These are phyloP conservation scores for Penium margaritaceum DNA, from an alignment of 139 green algal genomes.

Conservation along the genomic window DNA sequence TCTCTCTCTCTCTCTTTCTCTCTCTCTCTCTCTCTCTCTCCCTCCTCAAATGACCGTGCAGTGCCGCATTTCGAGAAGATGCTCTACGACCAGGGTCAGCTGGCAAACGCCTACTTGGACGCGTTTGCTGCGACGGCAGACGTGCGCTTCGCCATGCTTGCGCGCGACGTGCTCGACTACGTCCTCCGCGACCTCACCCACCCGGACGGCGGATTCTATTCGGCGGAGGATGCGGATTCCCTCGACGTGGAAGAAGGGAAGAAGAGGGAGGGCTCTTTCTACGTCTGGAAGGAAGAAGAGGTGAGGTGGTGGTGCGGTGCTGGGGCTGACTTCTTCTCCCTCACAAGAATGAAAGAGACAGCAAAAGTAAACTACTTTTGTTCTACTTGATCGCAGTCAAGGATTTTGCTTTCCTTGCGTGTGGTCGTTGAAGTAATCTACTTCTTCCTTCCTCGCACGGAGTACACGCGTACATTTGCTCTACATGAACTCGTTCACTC, in stretches of 20 bases:
- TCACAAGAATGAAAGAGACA: no score
- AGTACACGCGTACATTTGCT: no score
- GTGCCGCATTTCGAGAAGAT: conserved; percentile 90
- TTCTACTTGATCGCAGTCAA: no score
- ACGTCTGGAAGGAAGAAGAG: conserved; percentile 28
- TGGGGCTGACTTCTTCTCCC: no score
- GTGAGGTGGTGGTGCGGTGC: conserved; percentile 1
- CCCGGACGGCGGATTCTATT: conserved; percentile 66
- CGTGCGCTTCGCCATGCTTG: conserved; percentile 47
- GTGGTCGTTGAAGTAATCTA: no score
- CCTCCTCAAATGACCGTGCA: no score
- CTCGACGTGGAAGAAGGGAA: conserved; percentile 58
- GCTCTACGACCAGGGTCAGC: conserved; percentile 78
- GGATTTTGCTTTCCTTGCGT: no score
- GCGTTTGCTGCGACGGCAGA: conserved; percentile 60
- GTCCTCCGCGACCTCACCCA: conserved; percentile 70
- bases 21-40: background rate
- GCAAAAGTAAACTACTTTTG: no score
- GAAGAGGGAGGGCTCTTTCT: conserved; percentile 52
- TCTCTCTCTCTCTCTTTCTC: background rate
- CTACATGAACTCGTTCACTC: no score
- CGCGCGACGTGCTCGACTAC: conserved; percentile 68
- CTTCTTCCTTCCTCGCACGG: no score
- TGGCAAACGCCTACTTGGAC: conserved; percentile 61
- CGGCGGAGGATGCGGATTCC: conserved; percentile 60